Percentiles rank a stretch among this genome's conserved stretches.
phyloP scores from a whole-genome alignment of 177 flowering plant species.

The Vitis hybrid region DNA sequence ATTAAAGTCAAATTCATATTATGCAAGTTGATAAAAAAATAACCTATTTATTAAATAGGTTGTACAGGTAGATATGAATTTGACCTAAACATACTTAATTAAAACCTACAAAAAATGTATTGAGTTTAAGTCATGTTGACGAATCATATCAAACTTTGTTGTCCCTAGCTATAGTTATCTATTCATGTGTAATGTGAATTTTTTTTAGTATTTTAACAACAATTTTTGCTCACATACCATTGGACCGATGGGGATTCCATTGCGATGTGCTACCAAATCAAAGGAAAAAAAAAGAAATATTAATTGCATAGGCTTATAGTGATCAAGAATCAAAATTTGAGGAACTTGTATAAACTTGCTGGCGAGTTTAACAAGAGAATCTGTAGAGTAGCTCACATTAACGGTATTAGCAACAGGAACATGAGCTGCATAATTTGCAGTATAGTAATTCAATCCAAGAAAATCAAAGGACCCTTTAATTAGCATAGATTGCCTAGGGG shows the following conservation, averaged over 20 bases:
- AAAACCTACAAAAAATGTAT: too few species aligned
- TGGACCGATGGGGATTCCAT: slow-evolving; percentile 14
- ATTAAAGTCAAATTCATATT: too few species aligned
- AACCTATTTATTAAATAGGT: too few species aligned
- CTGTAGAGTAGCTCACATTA: slow-evolving; percentile 15
- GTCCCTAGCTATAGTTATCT: too few species aligned
- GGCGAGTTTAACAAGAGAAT: slow-evolving; percentile 13
- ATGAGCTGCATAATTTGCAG: slow-evolving; percentile 25
- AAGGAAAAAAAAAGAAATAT: neutral
- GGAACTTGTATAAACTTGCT: slow-evolving; percentile 12
- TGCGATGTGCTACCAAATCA: neutral
- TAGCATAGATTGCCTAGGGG: slow-evolving; percentile 12
- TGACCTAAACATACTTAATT: too few species aligned
- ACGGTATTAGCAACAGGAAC: neutral
- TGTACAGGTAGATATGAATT: too few species aligned
- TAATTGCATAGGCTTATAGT: neutral
- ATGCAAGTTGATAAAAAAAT: too few species aligned
- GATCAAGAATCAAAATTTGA: slow-evolving; percentile 2
- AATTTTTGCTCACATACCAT: neutral
- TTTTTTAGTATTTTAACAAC: too few species aligned
- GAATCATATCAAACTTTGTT: too few species aligned
- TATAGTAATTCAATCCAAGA: slow-evolving; percentile 42
- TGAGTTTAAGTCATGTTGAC: too few species aligned
- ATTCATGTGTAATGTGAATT: too few species aligned
- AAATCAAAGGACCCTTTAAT: slow-evolving; percentile 27